Base-by-base conservation (phyloP, 129 eudicot species). In the Glebionis coronaria region DNA sequence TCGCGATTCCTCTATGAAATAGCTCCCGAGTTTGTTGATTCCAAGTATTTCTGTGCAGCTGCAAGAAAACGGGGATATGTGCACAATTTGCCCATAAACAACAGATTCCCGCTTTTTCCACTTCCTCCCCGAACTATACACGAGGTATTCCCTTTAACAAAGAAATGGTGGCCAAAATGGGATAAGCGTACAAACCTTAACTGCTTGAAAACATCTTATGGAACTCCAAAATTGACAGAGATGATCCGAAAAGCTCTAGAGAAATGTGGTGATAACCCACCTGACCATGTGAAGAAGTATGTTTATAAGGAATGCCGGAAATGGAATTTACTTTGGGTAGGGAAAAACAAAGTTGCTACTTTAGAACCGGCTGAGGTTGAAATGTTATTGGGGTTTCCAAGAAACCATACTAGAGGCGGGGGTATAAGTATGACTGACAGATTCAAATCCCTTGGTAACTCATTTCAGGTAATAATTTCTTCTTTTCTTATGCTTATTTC, bases 261-360 rank as follows among this genome's bases (percentile, higher is more conserved):
- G 63, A 53, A 74, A 9, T 83, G 42, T 38, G 81, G 79, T 12
- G 86, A 74, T 16, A 73, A 81, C 47, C 84, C 90, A 0, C 89
- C 98, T 1, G 21, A 25, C 12, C 12, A 44, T 38, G 95, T 88
- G 71, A 78, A 82, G 52, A 86, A 82, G 79, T 71, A 51, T 44
- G 84, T 92, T 7, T 27, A 84, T 0, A 84, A 85, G 1, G 84
- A 92, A 53, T 88, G 95, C 65, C 68, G 90, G 13, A 92, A 83
- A 67, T 92, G 98, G 98, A 92, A 92, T 49, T 67, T 92, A 3
- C 91, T 92, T 4, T 92, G 98, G 98, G 96, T 88, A 0, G 98
- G 98, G 49, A 88, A 84, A 68, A 86, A 92, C 51, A 92, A 92
- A 69, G 77, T 84, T 45, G 98, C 98, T 3, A 83, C 98, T 5